Evolutionary conservation across 768 basidiomycete genomes (phyloP).

Genomic region (Tylopilus sp.): DNA sequence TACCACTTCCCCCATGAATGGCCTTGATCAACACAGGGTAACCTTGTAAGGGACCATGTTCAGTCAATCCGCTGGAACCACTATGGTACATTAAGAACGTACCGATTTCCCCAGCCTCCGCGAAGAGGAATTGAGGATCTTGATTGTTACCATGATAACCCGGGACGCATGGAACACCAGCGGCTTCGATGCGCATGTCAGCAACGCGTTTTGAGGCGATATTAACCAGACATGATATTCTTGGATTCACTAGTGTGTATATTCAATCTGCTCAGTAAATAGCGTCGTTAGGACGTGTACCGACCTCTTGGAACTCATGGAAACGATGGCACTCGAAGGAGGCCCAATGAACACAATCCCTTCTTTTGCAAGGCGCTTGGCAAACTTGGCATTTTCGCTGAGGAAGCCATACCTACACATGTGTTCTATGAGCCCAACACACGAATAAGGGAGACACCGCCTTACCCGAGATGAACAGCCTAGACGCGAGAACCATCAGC

Average conservation of each 20-base stretch:
- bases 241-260: conserved; percentile 73
- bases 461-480: conserved; percentile 91
- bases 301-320: conserved; percentile 95
- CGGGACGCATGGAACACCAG: conserved; percentile 90
- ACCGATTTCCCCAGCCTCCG: conserved; percentile 74
- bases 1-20: conserved; percentile 94
- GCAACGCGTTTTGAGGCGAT: background rate
- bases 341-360: conserved; percentile 92
- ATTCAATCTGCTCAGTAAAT: background rate
- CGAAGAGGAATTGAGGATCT: conserved; percentile 62
- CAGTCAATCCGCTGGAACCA: background rate
- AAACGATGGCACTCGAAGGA: conserved; percentile 79
- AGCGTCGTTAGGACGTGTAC: conserved; percentile 1
- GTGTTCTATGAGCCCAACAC: background rate
- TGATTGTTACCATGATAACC: conserved; percentile 90
- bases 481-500: conserved; percentile 28
- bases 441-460: background rate
- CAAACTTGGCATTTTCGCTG: conserved; percentile 87
- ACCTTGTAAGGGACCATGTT: conserved; percentile 37
- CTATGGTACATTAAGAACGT: background rate
- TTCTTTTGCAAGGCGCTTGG: conserved; percentile 66
- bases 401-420: conserved; percentile 77
- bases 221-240: conserved; percentile 73
- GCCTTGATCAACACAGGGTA: conserved; percentile 96
- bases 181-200: conserved; percentile 45